These are phyloP conservation scores for Ostreobium quekettii DNA, from an alignment of 139 green algal genomes.

Conservation along the genomic window DNA sequence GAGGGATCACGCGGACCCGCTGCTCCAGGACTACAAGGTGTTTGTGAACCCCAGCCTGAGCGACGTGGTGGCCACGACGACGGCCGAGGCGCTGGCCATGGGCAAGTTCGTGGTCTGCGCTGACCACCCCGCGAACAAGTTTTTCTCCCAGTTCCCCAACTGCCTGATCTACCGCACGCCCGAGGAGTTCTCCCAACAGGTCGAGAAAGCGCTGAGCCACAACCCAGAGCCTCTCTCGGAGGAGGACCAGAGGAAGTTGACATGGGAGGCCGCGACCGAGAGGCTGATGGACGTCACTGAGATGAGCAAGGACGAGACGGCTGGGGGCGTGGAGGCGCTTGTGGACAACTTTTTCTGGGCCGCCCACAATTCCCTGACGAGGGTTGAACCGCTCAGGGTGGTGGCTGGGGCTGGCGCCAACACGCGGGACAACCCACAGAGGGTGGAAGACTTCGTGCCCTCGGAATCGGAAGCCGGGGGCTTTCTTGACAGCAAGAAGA, in stretches of 20 bases:
- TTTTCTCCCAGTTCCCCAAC: constrained; percentile 86
- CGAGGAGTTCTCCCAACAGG: constrained; percentile 78
- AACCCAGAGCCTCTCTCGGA: constrained; percentile 66
- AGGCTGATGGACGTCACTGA: constrained; percentile 28
- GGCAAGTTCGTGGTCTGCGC: constrained; percentile 94
- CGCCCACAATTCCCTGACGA: constrained; percentile 51
- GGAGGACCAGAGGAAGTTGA: constrained; percentile 69
- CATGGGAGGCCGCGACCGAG: constrained; percentile 41
- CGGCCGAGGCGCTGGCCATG: constrained; percentile 96
- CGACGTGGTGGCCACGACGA: constrained; percentile 96
- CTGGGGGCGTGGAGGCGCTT: constrained; percentile 23
- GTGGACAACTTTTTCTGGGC: constrained; percentile 53
- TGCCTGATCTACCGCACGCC: constrained; percentile 71
- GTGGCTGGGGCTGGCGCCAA: constrained; percentile 51
- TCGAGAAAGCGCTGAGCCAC: constrained; percentile 56
- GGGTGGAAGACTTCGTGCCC: constrained; percentile 49
- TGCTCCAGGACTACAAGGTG: constrained; percentile 56
- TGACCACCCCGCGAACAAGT: constrained; percentile 91
- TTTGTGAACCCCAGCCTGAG: constrained; percentile 92
- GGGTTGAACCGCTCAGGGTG: constrained; percentile 35
- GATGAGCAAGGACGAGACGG: constrained; percentile 19
- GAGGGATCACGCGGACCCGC: constrained; percentile 77
- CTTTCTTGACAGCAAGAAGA: constrained; percentile 45
- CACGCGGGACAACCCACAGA: constrained; percentile 60
- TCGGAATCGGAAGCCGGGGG: constrained; percentile 38